Evolutionary conservation across 2,329 filamentous ascomycete genomes (phyloP).

Genomic region (Xylariales sp.): DNA sequence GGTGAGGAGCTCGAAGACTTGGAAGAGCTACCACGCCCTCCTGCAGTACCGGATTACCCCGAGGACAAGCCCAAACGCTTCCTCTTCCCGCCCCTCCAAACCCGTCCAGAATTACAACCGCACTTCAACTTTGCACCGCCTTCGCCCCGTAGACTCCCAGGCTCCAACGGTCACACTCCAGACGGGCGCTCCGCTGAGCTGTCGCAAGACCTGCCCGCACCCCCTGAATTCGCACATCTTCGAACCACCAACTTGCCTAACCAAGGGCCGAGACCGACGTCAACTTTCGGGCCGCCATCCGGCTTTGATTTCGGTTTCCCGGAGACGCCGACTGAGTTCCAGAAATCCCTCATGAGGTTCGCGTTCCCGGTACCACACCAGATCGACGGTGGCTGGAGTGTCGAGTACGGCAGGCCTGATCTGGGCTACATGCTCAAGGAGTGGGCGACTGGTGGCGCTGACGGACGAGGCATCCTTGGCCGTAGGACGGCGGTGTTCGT

Average conservation of each 20-base stretch:
- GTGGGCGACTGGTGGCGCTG: conserved; percentile 66
- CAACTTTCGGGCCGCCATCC: conserved; percentile 54
- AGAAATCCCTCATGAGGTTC: conserved; percentile 86
- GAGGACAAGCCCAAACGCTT: conserved; percentile 38
- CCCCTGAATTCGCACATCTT: conserved; percentile 54
- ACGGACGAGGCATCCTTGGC: conserved; percentile 67
- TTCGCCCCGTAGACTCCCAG: conserved; percentile 32
- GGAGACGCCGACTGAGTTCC: conserved; percentile 78
- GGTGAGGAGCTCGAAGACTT: conserved; percentile 38
- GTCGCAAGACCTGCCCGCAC: conserved; percentile 17
- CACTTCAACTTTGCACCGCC: conserved; percentile 57
- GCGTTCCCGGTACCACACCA: conserved; percentile 69
- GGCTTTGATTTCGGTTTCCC: conserved; percentile 80
- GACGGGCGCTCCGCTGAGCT: conserved; percentile 14
- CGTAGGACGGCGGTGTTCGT: conserved; percentile 85
- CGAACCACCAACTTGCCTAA: conserved; percentile 39
- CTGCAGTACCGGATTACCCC: conserved; percentile 21
- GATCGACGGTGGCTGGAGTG: conserved; percentile 77
- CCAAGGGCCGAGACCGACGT: conserved; percentile 40
- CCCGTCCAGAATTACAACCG: conserved; percentile 41
- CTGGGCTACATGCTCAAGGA: conserved; percentile 82
- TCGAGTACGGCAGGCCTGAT: conserved; percentile 88
- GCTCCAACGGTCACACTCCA: conserved; percentile 22
- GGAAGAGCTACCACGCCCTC: conserved; percentile 11
- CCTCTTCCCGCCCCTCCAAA: conserved; percentile 52